Evolutionary conservation across 495 filamentous ascomycete genomes (phyloP).

Genomic region (Parachaetomium inaequale): DNA sequence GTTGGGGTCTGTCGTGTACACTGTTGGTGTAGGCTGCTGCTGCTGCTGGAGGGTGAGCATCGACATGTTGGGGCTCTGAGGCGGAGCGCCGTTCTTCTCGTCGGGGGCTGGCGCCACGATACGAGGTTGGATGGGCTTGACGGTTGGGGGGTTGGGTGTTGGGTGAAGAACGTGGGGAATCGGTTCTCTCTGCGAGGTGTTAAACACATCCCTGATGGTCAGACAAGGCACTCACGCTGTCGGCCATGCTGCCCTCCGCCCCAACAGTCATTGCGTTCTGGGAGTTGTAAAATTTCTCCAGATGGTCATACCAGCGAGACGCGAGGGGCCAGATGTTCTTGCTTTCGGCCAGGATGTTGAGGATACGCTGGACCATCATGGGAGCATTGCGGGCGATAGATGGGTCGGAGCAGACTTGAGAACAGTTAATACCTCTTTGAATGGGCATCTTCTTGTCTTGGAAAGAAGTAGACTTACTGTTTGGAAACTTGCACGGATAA

Average conservation of each 20-base stretch:
- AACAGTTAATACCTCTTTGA: neutral
- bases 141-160: conserved; percentile 5
- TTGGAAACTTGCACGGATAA: conserved; percentile 46
- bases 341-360: conserved; percentile 40
- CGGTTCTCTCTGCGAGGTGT: conserved; percentile 24
- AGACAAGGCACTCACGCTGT: conserved; percentile 36
- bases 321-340: conserved; percentile 47
- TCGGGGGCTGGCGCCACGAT: conserved; percentile 12
- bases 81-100: conserved; percentile 3
- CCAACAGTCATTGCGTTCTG: conserved; percentile 32
- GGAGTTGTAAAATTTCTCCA: conserved; percentile 41
- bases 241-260: conserved; percentile 45
- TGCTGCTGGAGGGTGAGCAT: conserved; percentile 7
- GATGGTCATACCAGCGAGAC: conserved; percentile 41
- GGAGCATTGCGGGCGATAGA: conserved; percentile 36
- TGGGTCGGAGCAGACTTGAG: conserved; percentile 37
- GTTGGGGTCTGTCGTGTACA: conserved; percentile 27
- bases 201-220: neutral
- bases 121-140: conserved; percentile 20
- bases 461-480: conserved; percentile 28
- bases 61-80: conserved; percentile 12
- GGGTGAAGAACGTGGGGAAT: conserved; percentile 35
- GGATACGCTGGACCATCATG: conserved; percentile 38
- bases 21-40: neutral
- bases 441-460: neutral